Base-by-base conservation (phyloP, 305 asterid species). In the Solanum hybrid region DNA sequence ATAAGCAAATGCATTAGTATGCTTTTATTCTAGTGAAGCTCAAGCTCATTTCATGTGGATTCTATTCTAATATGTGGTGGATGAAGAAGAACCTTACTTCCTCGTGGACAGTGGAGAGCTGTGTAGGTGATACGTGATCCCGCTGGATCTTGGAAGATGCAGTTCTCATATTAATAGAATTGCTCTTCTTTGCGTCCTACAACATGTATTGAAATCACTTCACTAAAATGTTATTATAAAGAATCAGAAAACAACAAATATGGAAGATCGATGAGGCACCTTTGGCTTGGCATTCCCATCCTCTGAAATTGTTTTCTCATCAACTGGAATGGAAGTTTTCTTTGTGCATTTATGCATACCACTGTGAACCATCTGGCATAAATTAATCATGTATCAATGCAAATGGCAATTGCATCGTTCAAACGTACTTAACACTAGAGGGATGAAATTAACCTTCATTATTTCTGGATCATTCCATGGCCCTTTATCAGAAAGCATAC, bases 391-490 rank as follows among this genome's bases (percentile, higher is more conserved):
- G 73, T 78, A 7, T 61, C 34, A 35, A 42, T 84, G 26, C 8
- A 18, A 85, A 73, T 76, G 36, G 57, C 33, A 81, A 87, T 57
- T 87, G 78, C 8, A 35, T 20, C 3, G 9, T 40, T 24, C 51
- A 37, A 40, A 36, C 2, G 75, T 82, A 26, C 33, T 42, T 42
- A 42, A 12, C 57, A 12, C 57, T 42, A 42, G 57, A 42, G 36
- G n/a, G 42, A 28, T 36, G 40, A 28, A 82, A 74, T 86, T 81
- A 85, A 97, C 99, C 99, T 97, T 98, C 97, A 98, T 95, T 86
- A 95, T 94, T 6, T 96, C 99, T 33, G 95, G 90, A 88, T 98
- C 97, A 74, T 98, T 95, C 99, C 99, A 98, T 75, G 99, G 99
- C 34, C 99, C 99, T 93, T 93, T 98, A 92, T 98, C 99, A 2